Conservation (phyloP, 2,329 filamentous ascomycete genomes). For the Botryotinia calthae region DNA sequence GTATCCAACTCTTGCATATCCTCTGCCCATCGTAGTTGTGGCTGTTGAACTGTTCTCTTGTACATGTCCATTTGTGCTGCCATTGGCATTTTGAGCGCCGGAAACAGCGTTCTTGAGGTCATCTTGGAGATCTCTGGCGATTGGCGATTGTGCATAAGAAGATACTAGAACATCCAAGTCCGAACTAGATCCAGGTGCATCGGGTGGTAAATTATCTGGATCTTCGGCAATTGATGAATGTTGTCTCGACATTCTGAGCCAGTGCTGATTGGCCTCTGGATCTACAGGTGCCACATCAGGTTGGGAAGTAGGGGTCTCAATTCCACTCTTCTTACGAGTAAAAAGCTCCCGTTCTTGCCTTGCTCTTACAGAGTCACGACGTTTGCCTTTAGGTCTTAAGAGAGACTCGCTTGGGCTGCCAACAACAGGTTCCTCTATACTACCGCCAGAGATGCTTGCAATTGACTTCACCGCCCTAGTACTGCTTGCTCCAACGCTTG, state of each 20-base stretch:
- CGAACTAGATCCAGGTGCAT: constrained; percentile 59
- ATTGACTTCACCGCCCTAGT: constrained; percentile 87
- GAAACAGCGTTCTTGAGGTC: constrained; percentile 73
- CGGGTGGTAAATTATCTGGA: constrained; percentile 58
- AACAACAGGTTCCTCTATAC: constrained; percentile 58
- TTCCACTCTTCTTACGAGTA: constrained; percentile 70
- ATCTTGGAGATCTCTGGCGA: constrained; percentile 69
- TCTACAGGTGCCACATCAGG: constrained; percentile 54
- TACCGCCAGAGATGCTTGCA: constrained; percentile 75
- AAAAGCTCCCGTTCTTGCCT: constrained; percentile 90
- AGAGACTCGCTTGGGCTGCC: constrained; percentile 61
- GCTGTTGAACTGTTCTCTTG: constrained; percentile 49
- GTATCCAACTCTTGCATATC: constrained; percentile 79
- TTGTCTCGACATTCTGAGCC: constrained; percentile 56
- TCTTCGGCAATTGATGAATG: constrained; percentile 66
- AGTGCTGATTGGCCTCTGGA: constrained; percentile 51
- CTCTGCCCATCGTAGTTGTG: constrained; percentile 61
- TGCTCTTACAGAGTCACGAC: constrained; percentile 76
- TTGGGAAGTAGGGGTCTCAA: constrained; percentile 62
- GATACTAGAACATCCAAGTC: constrained; percentile 80
- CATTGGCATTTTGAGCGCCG: constrained; percentile 65
- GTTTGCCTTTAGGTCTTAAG: constrained; percentile 64
- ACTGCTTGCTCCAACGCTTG: constrained; percentile 78
- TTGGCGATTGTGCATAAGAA: constrained; percentile 73
- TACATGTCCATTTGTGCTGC: constrained; percentile 52